phyloP scores from a whole-genome alignment of 164 flowering plant genomes.

The Annona cherimola region DNA sequence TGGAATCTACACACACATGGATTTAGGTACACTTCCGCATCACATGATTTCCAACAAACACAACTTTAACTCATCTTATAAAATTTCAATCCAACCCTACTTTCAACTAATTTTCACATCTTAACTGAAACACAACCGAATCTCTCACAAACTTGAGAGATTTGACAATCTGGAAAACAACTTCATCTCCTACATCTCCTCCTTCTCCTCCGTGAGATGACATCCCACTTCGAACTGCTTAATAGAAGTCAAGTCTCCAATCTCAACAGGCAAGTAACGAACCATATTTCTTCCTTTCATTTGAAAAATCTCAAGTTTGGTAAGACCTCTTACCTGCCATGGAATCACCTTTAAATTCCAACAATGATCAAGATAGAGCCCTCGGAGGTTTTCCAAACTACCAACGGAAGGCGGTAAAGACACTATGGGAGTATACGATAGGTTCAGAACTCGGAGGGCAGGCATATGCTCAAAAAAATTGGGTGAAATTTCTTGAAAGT shows the following conservation, averaged over 20 bases:
- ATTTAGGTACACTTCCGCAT: too few relatives aligned
- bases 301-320: constrained; percentile 6
- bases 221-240: constrained; percentile 17
- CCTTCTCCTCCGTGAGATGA: too few relatives aligned
- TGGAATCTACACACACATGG: too few relatives aligned
- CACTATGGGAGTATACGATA: constrained; percentile 9
- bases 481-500: constrained; percentile 5
- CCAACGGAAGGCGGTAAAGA: constrained; percentile 21
- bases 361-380: constrained; percentile 21
- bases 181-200: too few relatives aligned
- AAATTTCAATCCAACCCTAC: too few relatives aligned
- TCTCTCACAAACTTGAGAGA: too few relatives aligned
- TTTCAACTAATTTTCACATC: too few relatives aligned
- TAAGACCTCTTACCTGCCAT: not conserved
- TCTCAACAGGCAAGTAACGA: not conserved
- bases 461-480: constrained; percentile 19
- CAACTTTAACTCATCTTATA: too few relatives aligned
- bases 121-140: too few relatives aligned
- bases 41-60: too few relatives aligned
- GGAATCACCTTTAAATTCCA: not conserved
- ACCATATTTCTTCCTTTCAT: not conserved
- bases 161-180: too few relatives aligned
- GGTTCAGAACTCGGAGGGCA: constrained; percentile 22
- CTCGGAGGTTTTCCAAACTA: constrained; percentile 13
- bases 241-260: not conserved